These are phyloP conservation scores for Musa troglodytarum DNA, from an alignment of 176 grass and related monocot genomes.

Conservation along the genomic window DNA sequence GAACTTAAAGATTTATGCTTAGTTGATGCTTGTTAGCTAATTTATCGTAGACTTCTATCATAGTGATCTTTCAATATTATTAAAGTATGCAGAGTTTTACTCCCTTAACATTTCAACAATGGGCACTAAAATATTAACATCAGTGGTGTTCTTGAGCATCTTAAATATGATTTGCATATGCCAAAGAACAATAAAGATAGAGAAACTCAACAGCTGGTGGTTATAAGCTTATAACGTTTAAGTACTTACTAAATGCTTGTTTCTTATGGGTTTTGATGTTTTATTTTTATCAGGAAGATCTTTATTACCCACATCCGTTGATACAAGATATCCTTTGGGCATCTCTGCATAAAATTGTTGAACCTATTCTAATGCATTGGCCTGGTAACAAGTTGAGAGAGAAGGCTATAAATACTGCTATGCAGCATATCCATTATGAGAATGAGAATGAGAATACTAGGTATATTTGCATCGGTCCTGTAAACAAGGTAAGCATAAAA, in stretches of 20 bases:
- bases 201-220: no score
- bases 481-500: constrained; percentile 62
- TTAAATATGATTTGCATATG: no score
- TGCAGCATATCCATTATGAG: constrained; percentile 95
- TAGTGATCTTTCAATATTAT: no score
- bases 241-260: not conserved
- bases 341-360: constrained; percentile 85
- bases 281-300: constrained; percentile 65
- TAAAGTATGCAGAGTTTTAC: no score
- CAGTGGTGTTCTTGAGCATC: no score
- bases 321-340: constrained; percentile 92
- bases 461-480: constrained; percentile 94
- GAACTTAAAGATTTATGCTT: no score
- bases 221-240: not conserved
- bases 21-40: no score
- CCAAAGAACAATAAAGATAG: no score
- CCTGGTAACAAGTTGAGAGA: constrained; percentile 78
- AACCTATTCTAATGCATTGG: constrained; percentile 76
- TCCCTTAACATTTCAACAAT: no score
- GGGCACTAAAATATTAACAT: no score
- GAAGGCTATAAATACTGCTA: constrained; percentile 59
- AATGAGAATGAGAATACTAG: constrained; percentile 96
- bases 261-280: not conserved
- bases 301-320: constrained; percentile 87
- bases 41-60: no score